phyloP scores from a whole-genome alignment of 2,329 filamentous ascomycete species.

The Colletotrichum siamense region DNA sequence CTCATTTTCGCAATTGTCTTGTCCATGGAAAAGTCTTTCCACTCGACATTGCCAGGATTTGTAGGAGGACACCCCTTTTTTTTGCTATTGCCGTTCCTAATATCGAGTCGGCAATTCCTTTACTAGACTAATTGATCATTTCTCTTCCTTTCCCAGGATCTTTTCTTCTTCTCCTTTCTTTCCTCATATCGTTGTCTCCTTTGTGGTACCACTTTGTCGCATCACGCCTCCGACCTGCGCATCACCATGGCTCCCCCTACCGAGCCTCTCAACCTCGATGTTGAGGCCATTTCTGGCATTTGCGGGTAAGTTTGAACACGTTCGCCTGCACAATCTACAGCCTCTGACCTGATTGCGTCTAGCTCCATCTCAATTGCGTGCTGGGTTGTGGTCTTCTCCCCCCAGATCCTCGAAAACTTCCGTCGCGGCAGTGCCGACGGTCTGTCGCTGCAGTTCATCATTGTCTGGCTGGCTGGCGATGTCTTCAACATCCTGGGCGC shows the following conservation, averaged over 20 bases:
- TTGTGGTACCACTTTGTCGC: constrained; percentile 1
- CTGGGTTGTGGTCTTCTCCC: constrained; percentile 97
- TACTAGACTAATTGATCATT: not conserved
- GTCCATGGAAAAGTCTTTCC: constrained; percentile 4
- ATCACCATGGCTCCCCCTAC: constrained; percentile 60
- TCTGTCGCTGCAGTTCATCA: constrained; percentile 88
- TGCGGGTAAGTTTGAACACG: constrained; percentile 68
- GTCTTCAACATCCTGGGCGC: constrained; percentile 97
- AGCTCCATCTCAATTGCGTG: constrained; percentile 96
- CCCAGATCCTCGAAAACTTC: constrained; percentile 97
- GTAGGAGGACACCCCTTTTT: not conserved
- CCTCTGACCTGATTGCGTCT: constrained; percentile 18
- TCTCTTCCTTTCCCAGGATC: not conserved
- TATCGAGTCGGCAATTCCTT: not conserved
- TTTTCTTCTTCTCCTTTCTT: not conserved
- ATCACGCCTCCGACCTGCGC: not conserved
- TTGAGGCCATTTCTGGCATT: constrained; percentile 91
- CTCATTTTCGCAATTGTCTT: constrained; percentile 7
- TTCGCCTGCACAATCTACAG: not conserved
- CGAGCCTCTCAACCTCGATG: constrained; percentile 72
- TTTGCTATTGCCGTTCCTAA: not conserved
- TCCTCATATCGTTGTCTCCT: not conserved
- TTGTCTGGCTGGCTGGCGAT: constrained; percentile 92
- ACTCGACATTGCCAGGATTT: not conserved
- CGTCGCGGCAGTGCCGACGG: constrained; percentile 84